A percentile compares a stretch with the other conserved stretches of the same genome.
Conservation (phyloP, 2,329 filamentous ascomycete genomes). For the Hymenoscyphus infarciens region DNA sequence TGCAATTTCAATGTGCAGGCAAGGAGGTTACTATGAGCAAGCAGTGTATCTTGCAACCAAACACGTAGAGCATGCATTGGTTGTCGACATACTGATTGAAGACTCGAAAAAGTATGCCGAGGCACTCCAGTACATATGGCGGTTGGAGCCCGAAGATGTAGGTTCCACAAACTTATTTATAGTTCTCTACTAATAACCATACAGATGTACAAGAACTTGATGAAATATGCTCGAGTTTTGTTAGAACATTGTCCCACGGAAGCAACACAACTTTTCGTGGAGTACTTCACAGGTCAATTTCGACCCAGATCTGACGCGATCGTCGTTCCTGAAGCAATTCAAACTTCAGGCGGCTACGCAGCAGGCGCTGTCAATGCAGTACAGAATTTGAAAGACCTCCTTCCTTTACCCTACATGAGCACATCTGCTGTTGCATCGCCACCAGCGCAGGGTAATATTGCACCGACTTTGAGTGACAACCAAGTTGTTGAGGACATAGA, state of each 20-base stretch:
- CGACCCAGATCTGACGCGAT: conserved; percentile 57
- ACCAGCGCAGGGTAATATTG: conserved; percentile 46
- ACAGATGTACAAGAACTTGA: conserved; percentile 79
- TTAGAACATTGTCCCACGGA: conserved; percentile 81
- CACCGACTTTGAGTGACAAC: conserved; percentile 51
- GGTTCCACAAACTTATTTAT: conserved; percentile 34
- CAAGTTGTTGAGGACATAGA: conserved; percentile 47
- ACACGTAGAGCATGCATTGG: conserved; percentile 87
- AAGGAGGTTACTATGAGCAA: conserved; percentile 95
- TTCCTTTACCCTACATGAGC: conserved; percentile 84
- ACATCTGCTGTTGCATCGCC: conserved; percentile 54
- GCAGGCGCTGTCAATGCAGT: conserved; percentile 67
- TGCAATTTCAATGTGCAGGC: conserved; percentile 94
- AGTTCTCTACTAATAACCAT: conserved; percentile 13
- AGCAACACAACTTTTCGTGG: conserved; percentile 84
- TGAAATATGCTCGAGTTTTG: conserved; percentile 92
- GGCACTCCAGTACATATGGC: conserved; percentile 87
- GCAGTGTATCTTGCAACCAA: conserved; percentile 93
- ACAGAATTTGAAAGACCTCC: conserved; percentile 78
- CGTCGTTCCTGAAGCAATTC: conserved; percentile 24
- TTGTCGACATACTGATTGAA: conserved; percentile 93
- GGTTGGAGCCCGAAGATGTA: conserved; percentile 73
- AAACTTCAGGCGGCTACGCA: conserved; percentile 30
- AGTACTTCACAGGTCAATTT: conserved; percentile 89
- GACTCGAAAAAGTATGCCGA: conserved; percentile 88